Base-by-base conservation (phyloP, 1,139 yeast species). In the Hemisphaericaspora subhashii region DNA sequence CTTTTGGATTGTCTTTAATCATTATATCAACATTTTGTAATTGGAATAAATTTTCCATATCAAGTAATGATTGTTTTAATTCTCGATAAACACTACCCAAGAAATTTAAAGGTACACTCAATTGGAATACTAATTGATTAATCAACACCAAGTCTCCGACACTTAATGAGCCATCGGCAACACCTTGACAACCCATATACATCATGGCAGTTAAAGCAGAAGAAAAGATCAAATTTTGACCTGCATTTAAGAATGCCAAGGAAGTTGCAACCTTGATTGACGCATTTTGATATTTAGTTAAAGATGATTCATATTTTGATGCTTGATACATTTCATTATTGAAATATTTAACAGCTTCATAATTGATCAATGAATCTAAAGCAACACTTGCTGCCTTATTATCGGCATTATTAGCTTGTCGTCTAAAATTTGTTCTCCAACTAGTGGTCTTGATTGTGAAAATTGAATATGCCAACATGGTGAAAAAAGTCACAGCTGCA, bases 121-220 rank as follows among this genome's bases (percentile, higher is more conserved):
- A 74, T 66, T 92, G 99, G 70, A 92, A 92, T 9, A 92, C 98
- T 41, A 94, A 74, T 64, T 94, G 98, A 61, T 94, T 94, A 48
- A 92, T 90, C 46, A 94, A 72, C n/a, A 92, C 98, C 55, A 92
- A 71, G 58, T 92, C 98, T 48, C 99, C 99, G 13, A 94, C 98
- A 2, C 95, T 84, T 43, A 92, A 69, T 1, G 79, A 64, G 0
- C 97, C 97, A 3, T 77, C 64, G 10, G 89, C 81, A 11, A 92
- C 95, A 22, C 98, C 98, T 43, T 81, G 81, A 54, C 97, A 89
- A n/a, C 97, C 98, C 96, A 92, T 83, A 60, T 86, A 92, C 98
- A 92, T 94, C 95, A 94, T 92, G 2, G 84, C 89, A 1, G 98
- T 92, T 50, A 94, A 69, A 1, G 98, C 98, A 28, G 86, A 64